phyloP scores from a whole-genome alignment of 2,329 filamentous ascomycete genomes.

The Epichloe festucae region DNA sequence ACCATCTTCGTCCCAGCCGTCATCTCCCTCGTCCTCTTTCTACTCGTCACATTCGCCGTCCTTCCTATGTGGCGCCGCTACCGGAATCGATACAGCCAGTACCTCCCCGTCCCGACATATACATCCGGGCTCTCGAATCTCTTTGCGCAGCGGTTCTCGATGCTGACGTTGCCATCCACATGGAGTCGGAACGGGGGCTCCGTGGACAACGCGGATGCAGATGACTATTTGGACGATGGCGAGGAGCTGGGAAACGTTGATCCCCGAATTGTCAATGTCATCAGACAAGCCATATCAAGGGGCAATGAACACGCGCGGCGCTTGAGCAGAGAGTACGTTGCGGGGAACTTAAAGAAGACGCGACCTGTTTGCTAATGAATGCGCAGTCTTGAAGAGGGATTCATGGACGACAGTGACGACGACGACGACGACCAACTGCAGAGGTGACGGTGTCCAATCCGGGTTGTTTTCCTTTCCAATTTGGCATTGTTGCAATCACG shows the following conservation, averaged over 20 bases:
- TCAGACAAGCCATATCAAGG: constrained; percentile 20
- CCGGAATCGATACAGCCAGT: constrained; percentile 58
- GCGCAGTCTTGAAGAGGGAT: constrained; percentile 21
- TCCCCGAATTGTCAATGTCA: constrained; percentile 29
- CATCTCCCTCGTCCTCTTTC: constrained; percentile 57
- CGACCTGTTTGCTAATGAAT: constrained; percentile 8
- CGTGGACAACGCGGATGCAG: constrained; percentile 36
- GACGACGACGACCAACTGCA: constrained; percentile 23
- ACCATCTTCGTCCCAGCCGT: constrained; percentile 57
- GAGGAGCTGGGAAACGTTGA: constrained; percentile 55
- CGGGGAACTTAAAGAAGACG: not conserved
- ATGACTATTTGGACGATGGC: constrained; percentile 32
- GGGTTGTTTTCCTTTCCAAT: not conserved
- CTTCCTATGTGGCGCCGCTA: constrained; percentile 59
- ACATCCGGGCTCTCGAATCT: constrained; percentile 42
- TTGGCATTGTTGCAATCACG: not conserved
- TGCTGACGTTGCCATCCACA: constrained; percentile 26
- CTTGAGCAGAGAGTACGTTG: constrained; percentile 58
- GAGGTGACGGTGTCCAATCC: not conserved
- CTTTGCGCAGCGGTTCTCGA: constrained; percentile 21
- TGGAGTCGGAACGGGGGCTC: constrained; percentile 31
- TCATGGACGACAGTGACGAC: constrained; percentile 29
- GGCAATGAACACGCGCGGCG: constrained; percentile 41
- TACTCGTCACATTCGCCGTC: constrained; percentile 50
- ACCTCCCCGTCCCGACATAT: constrained; percentile 52